Conservation (phyloP, 805 yeast species). For the Suhomyces canberraensis region DNA sequence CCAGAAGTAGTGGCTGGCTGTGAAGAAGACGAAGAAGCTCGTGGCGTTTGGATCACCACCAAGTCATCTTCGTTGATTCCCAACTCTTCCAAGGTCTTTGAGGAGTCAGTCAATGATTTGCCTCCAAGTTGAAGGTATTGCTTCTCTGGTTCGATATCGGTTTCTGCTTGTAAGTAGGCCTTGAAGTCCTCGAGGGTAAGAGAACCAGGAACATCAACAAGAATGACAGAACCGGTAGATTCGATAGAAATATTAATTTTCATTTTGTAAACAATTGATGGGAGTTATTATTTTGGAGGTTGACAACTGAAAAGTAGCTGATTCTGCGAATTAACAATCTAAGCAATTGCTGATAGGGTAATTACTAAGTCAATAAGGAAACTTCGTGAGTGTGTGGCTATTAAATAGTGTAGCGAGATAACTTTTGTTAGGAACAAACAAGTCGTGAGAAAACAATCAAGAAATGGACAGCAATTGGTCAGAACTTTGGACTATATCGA, state of each 20-base stretch:
- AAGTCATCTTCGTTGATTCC: conserved; percentile 59
- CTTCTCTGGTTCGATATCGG: conserved; percentile 44
- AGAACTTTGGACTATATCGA: too few relatives aligned
- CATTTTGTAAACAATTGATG: too few relatives aligned
- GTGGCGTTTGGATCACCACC: conserved; percentile 33
- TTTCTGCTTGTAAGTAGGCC: conserved; percentile 71
- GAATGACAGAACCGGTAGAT: conserved; percentile 21
- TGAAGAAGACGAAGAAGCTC: conserved; percentile 5
- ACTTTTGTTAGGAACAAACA: too few relatives aligned
- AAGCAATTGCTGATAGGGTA: too few relatives aligned
- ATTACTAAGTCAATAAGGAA: too few relatives aligned
- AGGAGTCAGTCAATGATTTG: conserved; percentile 30
- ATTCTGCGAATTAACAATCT: too few relatives aligned
- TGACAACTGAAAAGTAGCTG: too few relatives aligned
- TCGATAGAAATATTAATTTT: conserved; percentile 18
- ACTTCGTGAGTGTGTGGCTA: too few relatives aligned
- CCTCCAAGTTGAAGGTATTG: conserved; percentile 53
- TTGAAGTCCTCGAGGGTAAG: conserved; percentile 64
- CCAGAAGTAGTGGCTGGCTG: conserved; percentile 8
- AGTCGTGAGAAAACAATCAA: too few relatives aligned
- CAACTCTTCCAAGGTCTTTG: conserved; percentile 42
- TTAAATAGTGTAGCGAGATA: too few relatives aligned
- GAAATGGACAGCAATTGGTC: too few relatives aligned
- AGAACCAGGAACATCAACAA: conserved; percentile 63
- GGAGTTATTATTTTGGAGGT: too few relatives aligned